Base-by-base conservation (phyloP, 2,329 filamentous ascomycete genomes). In the Nigrograna mackinnonii region DNA sequence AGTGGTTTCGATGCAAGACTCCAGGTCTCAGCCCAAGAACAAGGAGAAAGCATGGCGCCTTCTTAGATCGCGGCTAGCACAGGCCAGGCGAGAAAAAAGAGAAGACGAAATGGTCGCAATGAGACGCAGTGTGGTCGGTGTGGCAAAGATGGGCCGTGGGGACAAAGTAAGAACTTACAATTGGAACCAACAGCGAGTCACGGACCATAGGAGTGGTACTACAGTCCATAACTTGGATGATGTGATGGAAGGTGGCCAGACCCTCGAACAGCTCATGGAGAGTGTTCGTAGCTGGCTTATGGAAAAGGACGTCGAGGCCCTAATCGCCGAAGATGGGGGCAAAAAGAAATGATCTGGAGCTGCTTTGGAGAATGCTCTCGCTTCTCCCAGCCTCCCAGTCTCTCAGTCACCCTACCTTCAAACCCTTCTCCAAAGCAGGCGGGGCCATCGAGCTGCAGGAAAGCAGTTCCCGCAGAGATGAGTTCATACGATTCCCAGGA, bases 141-240 rank as follows among this genome's bases (percentile, higher is more conserved):
- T 91, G 43, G 86, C 78, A 6, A 80, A 86, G 58, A 91, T 94
- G 73, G 94, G 91, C 5, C 80, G 94, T 31, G 89, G 89, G 35
- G 91, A 97, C 73, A 99, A 99, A 75, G 86, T 99, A 44, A 79
- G 91, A 47, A 96, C 91, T 0, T 96, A 96, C 69, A 96, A 96
- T 67, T 87, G 76, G 67, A 75, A 76, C 4, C 84, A 89, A 67
- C 85, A 91, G 68, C 78, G 91, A 32, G 91, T 94, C 53, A 95
- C 91, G 2, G 91, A 96, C 61, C 91, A 96, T 69, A 79, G 91
- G 30, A 89, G 86, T 57, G 89, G 87, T 0, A 66, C 87, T 28
- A 91, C 91, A 42, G 79, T 91, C 12, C 84, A 92, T 63, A 89
- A 91, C 62, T 71, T 96, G 47, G 84, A 89, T 37, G 82, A 87